Base-by-base conservation (phyloP, 768 basidiomycete genomes). In the Termitomyces sp. region DNA sequence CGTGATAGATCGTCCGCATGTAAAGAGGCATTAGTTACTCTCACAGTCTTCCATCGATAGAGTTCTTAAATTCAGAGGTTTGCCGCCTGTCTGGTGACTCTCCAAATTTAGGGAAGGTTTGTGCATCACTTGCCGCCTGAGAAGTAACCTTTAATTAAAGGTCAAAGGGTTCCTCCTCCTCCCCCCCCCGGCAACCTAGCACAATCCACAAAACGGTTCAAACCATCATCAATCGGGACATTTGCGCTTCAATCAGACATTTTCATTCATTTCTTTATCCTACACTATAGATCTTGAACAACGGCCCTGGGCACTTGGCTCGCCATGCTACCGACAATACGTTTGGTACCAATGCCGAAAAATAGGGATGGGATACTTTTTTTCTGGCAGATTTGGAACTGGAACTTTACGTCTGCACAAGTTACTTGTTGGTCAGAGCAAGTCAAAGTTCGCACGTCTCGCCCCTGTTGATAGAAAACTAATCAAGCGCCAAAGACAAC, bases 1-100 rank as follows among this genome's bases (percentile, higher is more conserved):
- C 57, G 70, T 71, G 20, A 56, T 63, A 26, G 41, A 28, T 47
- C 51, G n/a, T 11, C 22, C 55, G 1, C 51, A 14, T n/a, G 24
- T 43, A 41, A 54, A 54, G 36, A 58, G 41, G 44, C 30, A 55
- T 10, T 32, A 52, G 47, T 35, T 6, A 2, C 22, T 11, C 22
- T 18, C 10, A 41, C n/a, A 1, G 3, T 41, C 40, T 41, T 41
- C 20, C 9, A 20, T 41, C 26, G 26, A 26, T 26, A 26, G 26
- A 26, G 26, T 26, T 20, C 3, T 43, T 20, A 22, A 3, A 36
- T 11, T 36, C 1, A 10, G 10, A 3, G 35, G 13, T 36, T 14
- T 14, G 3, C 36, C 18, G 14, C 14, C 16, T 6, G 16, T 38
- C 36, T 38, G 36, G 36, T 38, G 16, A 18, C 16, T 38, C 18